phyloP scores from a whole-genome alignment of 352 stramenopile species.

The Globisporangium apiculatum region DNA sequence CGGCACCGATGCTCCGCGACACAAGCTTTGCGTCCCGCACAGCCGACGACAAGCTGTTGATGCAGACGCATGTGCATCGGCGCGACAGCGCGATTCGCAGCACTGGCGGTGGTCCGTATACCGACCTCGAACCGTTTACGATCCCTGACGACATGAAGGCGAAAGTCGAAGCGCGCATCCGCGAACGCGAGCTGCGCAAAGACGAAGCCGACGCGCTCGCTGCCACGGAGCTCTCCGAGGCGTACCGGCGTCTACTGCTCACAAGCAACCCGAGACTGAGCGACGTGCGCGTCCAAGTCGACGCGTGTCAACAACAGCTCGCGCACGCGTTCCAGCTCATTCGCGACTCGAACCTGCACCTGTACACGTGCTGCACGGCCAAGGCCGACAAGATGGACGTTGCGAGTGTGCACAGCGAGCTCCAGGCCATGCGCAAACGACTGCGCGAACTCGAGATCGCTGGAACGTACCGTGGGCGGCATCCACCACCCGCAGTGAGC shows the following conservation, averaged over 20 bases:
- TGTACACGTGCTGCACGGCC: slow-evolving; percentile 58
- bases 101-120: slow-evolving; percentile 35
- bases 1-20: slow-evolving; percentile 8
- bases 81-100: slow-evolving; percentile 8
- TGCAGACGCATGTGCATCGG: slow-evolving; percentile 41
- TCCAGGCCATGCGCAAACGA: slow-evolving; percentile 35
- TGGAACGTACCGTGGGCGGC: slow-evolving; percentile 1
- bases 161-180: slow-evolving; percentile 67
- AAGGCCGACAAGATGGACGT: slow-evolving; percentile 57
- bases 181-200: slow-evolving; percentile 43
- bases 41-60: slow-evolving; percentile 42
- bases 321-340: slow-evolving; percentile 64
- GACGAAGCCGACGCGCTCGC: slow-evolving; percentile 35
- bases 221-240: slow-evolving; percentile 40
- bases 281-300: slow-evolving; percentile 50
- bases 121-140: slow-evolving; percentile 61
- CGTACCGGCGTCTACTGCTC: slow-evolving; percentile 53
- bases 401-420: slow-evolving; percentile 32
- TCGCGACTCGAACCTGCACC: slow-evolving; percentile 49
- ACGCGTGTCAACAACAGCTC: slow-evolving; percentile 60
- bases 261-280: slow-evolving; percentile 50
- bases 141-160: slow-evolving; percentile 76
- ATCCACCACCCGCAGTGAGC: slow-evolving; percentile 1
- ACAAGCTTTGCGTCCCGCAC: slow-evolving; percentile 44
- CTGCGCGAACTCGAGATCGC: slow-evolving; percentile 24